Base-by-base conservation (phyloP, 495 filamentous ascomycete genomes). In the Neurospora sp. region DNA sequence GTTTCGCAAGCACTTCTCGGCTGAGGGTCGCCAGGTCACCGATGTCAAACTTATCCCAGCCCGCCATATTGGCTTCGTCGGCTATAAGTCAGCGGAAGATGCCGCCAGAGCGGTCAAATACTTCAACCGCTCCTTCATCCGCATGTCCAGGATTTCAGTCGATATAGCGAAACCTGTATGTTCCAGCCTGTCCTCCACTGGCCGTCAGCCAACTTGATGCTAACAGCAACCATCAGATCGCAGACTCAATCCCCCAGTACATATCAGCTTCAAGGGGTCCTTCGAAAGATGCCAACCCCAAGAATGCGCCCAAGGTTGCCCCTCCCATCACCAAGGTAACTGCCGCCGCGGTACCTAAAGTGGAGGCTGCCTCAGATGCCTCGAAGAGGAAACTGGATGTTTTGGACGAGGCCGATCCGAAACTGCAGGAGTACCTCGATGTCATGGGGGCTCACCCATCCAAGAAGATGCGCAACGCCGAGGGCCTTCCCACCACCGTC, bases 121-220 rank as follows among this genome's bases (percentile, higher is more conserved):
- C 83, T 97, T 97, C 88, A 94, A 99, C 84, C 92, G 89, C 78
- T 89, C 94, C 74, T 99, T 94, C 82, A 92, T 99, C 74, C 93
- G 94, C 74, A 96, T 97, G 94, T 96, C 94, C n/a, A 96, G 90
- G 88, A 93, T 99, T 76, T 84, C 82, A 36, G 96, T 98, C 76
- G 96, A 98, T 85, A 84, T 97, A 79, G 96, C 96, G 75, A 90
- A 90, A 76, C 91, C 96, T 75, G 93, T 96, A 87, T 78, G 90
- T 80, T 42, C 36, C n/a, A 59, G 48, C 24, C 48, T 59, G 48
- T 59, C 59, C 24, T 66, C 15, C 54, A 19, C 54, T 62, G 54
- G 11, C 11, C 4, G 24, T 31, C 54, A 34, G 13, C 31, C 54
- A 36, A 66, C 13, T 34, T 15, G 13, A 66, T 34, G 39, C 59